Conservation (phyloP, 2,329 filamentous ascomycete genomes). For the Hymenoscyphus fraxineus region DNA sequence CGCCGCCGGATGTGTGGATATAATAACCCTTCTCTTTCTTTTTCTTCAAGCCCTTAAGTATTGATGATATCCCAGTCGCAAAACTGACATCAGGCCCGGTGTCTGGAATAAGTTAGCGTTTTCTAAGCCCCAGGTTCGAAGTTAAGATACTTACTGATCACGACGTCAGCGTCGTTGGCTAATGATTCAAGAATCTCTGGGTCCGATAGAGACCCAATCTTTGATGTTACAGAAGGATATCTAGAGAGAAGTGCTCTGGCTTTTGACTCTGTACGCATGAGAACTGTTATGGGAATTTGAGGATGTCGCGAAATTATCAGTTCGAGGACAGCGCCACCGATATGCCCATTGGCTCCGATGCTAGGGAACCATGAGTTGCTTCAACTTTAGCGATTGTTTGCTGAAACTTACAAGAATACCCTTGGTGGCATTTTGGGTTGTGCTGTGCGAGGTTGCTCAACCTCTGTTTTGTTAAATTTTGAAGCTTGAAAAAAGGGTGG, state of each 20-base stretch:
- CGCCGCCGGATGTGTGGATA: constrained; percentile 16
- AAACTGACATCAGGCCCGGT: constrained; percentile 14
- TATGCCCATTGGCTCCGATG: constrained; percentile 19
- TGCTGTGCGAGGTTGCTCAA: too few relatives aligned
- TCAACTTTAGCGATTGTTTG: neutral
- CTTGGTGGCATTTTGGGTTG: neutral
- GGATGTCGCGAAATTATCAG: constrained; percentile 6
- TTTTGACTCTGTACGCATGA: constrained; percentile 14
- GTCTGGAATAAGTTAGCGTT: neutral
- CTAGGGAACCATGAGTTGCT: neutral
- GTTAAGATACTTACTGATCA: constrained; percentile 6
- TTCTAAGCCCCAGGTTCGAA: neutral
- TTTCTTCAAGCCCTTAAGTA: constrained; percentile 10
- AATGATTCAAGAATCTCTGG: constrained; percentile 12
- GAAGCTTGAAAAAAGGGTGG: too few relatives aligned
- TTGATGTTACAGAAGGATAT: constrained; percentile 13
- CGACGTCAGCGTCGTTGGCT: constrained; percentile 12
- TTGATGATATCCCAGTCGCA: constrained; percentile 10
- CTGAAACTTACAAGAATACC: neutral
- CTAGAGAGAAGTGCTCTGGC: constrained; percentile 3
- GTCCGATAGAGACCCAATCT: constrained; percentile 10
- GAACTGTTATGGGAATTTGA: neutral
- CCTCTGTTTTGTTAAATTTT: too few relatives aligned
- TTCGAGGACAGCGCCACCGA: constrained; percentile 19
- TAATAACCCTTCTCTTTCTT: constrained; percentile 15